phyloP scores from a whole-genome alignment of 495 filamentous ascomycete genomes.

The Lasiosphaeria ovina region DNA sequence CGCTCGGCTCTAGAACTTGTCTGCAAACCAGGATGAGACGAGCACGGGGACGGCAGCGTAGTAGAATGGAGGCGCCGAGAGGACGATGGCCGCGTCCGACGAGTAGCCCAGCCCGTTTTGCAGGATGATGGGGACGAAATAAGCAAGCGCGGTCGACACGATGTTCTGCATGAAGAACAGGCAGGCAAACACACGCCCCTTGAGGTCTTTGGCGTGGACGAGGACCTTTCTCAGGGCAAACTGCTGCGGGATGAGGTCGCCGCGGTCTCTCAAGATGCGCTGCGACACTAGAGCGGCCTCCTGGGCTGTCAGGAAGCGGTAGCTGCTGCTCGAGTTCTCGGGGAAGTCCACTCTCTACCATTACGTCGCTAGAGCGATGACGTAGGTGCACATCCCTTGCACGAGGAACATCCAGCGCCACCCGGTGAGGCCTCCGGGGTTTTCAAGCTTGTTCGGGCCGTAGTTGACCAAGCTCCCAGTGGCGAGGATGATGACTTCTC shows the following conservation, averaged over 20 bases:
- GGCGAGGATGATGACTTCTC: conserved; percentile 64
- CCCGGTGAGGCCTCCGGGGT: conserved; percentile 57
- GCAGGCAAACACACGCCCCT: conserved; percentile 70
- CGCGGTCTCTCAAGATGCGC: conserved; percentile 62
- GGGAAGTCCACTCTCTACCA: conserved; percentile 84
- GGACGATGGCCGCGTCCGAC: conserved; percentile 62
- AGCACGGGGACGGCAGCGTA: conserved; percentile 70
- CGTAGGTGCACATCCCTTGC: conserved; percentile 60
- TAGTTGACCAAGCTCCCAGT: conserved; percentile 73
- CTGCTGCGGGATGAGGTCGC: conserved; percentile 59
- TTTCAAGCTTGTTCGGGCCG: conserved; percentile 64
- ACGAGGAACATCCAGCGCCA: conserved; percentile 81
- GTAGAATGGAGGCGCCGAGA: conserved; percentile 76
- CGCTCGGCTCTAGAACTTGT: conserved; percentile 62
- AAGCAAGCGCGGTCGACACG: conserved; percentile 65
- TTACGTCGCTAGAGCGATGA: conserved; percentile 67
- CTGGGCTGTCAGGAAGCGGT: conserved; percentile 58
- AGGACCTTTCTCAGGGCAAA: conserved; percentile 62
- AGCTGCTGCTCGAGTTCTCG: conserved; percentile 60
- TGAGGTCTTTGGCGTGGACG: conserved; percentile 60
- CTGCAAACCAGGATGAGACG: conserved; percentile 65
- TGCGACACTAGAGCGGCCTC: conserved; percentile 57
- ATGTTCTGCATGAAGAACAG: conserved; percentile 75
- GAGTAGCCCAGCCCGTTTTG: conserved; percentile 70
- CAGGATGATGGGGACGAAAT: conserved; percentile 72